Percentiles rank a stretch among this genome's conserved stretches.
Evolutionary conservation across 257 asterid genomes (phyloP).

Genomic region (Buddleja alternifolia): DNA sequence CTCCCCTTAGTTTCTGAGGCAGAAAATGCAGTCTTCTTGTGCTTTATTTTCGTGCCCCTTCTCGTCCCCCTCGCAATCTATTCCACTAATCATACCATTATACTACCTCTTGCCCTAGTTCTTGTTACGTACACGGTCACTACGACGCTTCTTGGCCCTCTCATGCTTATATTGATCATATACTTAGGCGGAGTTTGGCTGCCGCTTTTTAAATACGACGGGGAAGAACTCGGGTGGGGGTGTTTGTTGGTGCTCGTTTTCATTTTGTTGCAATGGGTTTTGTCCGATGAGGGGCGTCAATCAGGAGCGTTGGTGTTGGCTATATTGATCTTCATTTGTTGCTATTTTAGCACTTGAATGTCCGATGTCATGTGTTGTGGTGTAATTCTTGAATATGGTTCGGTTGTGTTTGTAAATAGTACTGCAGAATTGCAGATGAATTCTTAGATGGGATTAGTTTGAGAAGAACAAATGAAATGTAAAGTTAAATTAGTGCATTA

Average conservation of each 20-base stretch:
- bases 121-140: constrained; percentile 46
- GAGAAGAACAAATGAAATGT: too few relatives aligned
- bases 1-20: constrained; percentile 47
- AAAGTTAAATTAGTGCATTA: too few relatives aligned
- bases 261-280: constrained; percentile 43
- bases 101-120: constrained; percentile 45
- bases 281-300: constrained; percentile 41
- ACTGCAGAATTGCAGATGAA: too few relatives aligned
- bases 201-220: constrained; percentile 31
- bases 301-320: constrained; percentile 38
- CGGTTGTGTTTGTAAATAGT: too few relatives aligned
- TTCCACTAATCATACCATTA: constrained; percentile 39
- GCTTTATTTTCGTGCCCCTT: constrained; percentile 44
- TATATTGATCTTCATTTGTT: constrained; percentile 33
- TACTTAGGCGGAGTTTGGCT: constrained; percentile 35
- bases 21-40: constrained; percentile 42
- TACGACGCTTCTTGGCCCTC: constrained; percentile 71
- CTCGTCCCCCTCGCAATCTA: constrained; percentile 42
- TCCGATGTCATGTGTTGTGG: not conserved
- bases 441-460: too few relatives aligned
- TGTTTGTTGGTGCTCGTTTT: constrained; percentile 35
- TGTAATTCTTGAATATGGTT: too few relatives aligned
- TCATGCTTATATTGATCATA: constrained; percentile 44
- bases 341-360: constrained; percentile 19
- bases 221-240: constrained; percentile 50